phyloP scores from a whole-genome alignment of 306 rosid genomes.

The Cicer arietinum region DNA sequence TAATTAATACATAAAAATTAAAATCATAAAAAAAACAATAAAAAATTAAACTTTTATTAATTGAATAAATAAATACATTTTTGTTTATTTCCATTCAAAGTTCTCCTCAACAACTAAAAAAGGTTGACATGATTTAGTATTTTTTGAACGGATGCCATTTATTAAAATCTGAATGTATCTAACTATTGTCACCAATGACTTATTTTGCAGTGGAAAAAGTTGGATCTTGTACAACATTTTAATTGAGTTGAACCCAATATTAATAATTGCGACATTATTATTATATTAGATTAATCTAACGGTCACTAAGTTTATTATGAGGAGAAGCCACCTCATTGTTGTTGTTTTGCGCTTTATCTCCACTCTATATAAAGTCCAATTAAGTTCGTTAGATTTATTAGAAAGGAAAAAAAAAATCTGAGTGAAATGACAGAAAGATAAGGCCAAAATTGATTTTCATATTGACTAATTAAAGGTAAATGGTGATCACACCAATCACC shows the following conservation, averaged over 20 bases:
- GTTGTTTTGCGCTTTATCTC: constrained; percentile 9
- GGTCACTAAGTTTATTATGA: not conserved
- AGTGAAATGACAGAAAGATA: constrained; percentile 66
- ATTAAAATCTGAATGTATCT: not conserved
- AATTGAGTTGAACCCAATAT: not conserved
- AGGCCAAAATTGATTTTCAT: constrained; percentile 63
- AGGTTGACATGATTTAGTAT: too few relatives aligned
- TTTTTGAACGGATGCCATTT: not conserved
- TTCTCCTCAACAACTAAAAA: not conserved
- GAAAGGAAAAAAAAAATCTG: constrained; percentile 12
- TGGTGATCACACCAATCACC: constrained; percentile 56
- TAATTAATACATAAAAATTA: too few relatives aligned
- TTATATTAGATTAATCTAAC: not conserved
- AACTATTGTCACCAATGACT: not conserved
- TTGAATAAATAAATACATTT: too few relatives aligned
- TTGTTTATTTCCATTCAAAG: not conserved
- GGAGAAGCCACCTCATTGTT: constrained; percentile 21
- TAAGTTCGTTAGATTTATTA: constrained; percentile 47
- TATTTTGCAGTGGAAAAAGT: not conserved
- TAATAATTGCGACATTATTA: not conserved
- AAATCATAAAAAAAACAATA: too few relatives aligned
- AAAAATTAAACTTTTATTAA: too few relatives aligned
- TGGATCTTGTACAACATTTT: not conserved
- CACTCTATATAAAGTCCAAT: constrained; percentile 32
- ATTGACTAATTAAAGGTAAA: constrained; percentile 62